Base-by-base conservation (phyloP, 441 rosid species). In the Euphorbia celastroides region DNA sequence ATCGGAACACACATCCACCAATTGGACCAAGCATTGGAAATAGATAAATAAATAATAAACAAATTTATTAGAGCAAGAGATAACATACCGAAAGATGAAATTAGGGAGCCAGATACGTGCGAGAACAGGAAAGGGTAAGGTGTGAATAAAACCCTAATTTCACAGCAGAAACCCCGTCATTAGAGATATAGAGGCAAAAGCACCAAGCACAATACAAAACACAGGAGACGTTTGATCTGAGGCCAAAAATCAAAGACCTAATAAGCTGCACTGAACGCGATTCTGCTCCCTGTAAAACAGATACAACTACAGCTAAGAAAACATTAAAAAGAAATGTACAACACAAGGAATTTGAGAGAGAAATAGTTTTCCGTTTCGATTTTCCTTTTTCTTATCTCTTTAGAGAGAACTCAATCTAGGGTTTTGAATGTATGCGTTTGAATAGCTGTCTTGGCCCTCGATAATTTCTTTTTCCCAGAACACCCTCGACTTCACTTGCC, bases 101-200 rank as follows among this genome's bases (percentile, higher is more conserved):
- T 51, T 46, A 5, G 64, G 70, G 60, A 42, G 68, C 61, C 60
- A 9, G 16, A 28, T 28, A 62, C 3, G 52, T 9, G 22, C 22
- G 12, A 25, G 41, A 70, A 71, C 56, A 36, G 68, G 67, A 57
- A 34, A 44, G 41, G 34, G 58, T 31, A 57, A 14, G 59, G 11
- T 38, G 57, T n/a, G 59, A 16, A 68, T 34, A 64, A 78, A 82
- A 79, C 86, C 92, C 90, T 84, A 82, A 82, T 74, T 83, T 68
- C 72, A 72, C 76, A 67, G 62, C 68, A 75, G 42, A 81, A 78
- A 76, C 76, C 72, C 77, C 75, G 70, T 68, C 76, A 74, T 81
- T 74, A 86, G 81, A 64, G 70, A 81, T 60, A 36, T 31, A 31
- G 57, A 65, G 60, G 68, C 31, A 31, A 73, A 61, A 50, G n/a